Percentiles rank a stretch among this genome's conserved stretches.
phyloP scores from a whole-genome alignment of 192 early-diverging fungal genomes.

The Podila epicladia region DNA sequence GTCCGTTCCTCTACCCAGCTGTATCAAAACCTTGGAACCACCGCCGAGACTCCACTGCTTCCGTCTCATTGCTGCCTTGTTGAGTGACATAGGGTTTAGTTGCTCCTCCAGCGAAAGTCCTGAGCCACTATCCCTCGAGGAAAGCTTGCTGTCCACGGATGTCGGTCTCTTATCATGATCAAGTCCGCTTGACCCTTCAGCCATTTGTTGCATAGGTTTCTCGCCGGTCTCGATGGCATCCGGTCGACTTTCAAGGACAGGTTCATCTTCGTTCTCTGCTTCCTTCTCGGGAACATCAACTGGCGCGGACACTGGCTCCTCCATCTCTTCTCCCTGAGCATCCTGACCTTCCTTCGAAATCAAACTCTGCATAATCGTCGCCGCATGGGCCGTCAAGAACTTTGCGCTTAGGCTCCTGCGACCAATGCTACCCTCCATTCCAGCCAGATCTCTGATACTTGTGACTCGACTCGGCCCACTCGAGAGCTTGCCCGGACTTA shows the following conservation, averaged over 20 bases:
- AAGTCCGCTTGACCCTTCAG: too few relatives aligned
- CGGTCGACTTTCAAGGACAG: too few relatives aligned
- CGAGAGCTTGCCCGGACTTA: neutral
- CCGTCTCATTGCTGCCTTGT: neutral
- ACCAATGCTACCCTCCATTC: neutral
- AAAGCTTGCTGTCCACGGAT: neutral
- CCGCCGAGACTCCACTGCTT: neutral
- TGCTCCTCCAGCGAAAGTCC: neutral
- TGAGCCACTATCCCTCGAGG: neutral
- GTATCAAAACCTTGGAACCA: neutral
- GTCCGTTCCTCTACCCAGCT: neutral
- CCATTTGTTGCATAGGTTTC: too few relatives aligned
- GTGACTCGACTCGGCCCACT: slow-evolving; percentile 8
- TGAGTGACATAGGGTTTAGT: neutral
- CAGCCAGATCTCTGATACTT: slow-evolving; percentile 7
- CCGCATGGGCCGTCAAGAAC: slow-evolving; percentile 36
- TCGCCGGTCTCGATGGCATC: too few relatives aligned
- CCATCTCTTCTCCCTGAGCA: neutral
- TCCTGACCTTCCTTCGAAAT: neutral
- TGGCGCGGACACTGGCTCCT: too few relatives aligned
- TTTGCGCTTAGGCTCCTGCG: slow-evolving; percentile 36
- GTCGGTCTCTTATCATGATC: too few relatives aligned
- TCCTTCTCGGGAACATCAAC: neutral
- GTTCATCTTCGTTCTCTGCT: neutral
- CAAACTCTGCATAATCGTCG: slow-evolving; percentile 17